Conservation (phyloP, 306 rosid species). For the Begonia loranthoides region DNA sequence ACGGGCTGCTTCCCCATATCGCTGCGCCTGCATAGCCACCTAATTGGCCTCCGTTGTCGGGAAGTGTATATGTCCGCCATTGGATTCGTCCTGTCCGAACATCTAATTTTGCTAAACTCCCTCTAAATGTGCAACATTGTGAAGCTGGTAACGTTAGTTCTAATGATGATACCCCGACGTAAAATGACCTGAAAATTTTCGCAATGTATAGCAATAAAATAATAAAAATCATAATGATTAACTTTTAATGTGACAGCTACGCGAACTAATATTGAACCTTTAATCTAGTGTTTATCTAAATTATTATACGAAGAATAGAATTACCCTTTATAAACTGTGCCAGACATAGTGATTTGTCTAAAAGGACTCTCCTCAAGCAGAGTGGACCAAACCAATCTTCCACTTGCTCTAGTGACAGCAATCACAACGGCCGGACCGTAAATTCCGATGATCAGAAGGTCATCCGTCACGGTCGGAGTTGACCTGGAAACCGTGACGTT, state of each 20-base stretch:
- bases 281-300: too few relatives aligned
- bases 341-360: conserved; percentile 18
- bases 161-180: conserved; percentile 27
- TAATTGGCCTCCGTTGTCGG: conserved; percentile 14
- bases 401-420: conserved; percentile 14
- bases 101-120: conserved; percentile 23
- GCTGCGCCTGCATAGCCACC: conserved; percentile 29
- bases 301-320: neutral
- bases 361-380: conserved; percentile 20
- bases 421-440: conserved; percentile 26
- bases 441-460: conserved; percentile 19
- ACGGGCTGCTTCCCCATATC: conserved; percentile 37
- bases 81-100: conserved; percentile 11
- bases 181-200: conserved; percentile 12
- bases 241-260: too few relatives aligned
- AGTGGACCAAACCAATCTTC: conserved; percentile 21
- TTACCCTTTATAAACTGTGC: conserved; percentile 20
- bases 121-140: conserved; percentile 27
- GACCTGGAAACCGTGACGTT: conserved; percentile 23
- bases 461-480: conserved; percentile 15
- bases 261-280: too few relatives aligned
- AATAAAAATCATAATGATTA: too few relatives aligned
- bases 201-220: neutral
- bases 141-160: conserved; percentile 19
- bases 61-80: conserved; percentile 27